Evolutionary conservation across 352 stramenopile species (phyloP), one percentile per base, ranked within the genome.

Genomic region (Phytophthora pistaciae): DNA sequence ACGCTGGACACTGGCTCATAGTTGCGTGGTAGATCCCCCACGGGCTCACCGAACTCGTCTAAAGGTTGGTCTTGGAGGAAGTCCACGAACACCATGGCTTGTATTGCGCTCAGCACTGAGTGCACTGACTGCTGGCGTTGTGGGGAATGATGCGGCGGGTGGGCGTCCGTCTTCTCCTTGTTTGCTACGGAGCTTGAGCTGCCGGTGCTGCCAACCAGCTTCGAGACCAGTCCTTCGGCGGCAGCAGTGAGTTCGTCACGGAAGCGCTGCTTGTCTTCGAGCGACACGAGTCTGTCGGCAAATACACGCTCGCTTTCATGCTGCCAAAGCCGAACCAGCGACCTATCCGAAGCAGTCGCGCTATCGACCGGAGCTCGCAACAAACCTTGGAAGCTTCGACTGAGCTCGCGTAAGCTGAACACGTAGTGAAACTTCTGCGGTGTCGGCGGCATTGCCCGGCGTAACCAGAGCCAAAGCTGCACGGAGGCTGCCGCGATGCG

Each of bases 221-320:
- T 72, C 11, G 21, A 63, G 7, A 91, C 44, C 8, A 92, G 60
- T 25, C 78, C 70, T 20, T 94, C 87, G 0, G 66, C 63, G 18
- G 91, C 86, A 11, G 56, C 36, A 16, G 62, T 59, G 2, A 93
- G 60, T 70, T 96, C 85, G 23, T 91, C 82, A 1, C 72, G 68
- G 27, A 95, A 94, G 1, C 76, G 74, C 16, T 82, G 52, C 52
- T 96, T 97, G 64, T 97, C 91, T 27, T 94, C 83, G 16, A 87
- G 48, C 4, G 75, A 88, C 1, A 92, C 82, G 14, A 98, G 77
- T 40, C 85, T 81, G 57, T 98, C 92, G 13, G 62, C 70, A 66
- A 97, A 97, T 0, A 96, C 86, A 13, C 92, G 78, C 60, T 96
- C 85, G 54, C 78, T 88, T 52, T 97, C 92, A 68, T 98, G 91